A percentile compares a stretch with the other conserved stretches of the same genome.
Conservation (phyloP, 2,329 filamentous ascomycete species). For the Hypoxylon sp. region DNA sequence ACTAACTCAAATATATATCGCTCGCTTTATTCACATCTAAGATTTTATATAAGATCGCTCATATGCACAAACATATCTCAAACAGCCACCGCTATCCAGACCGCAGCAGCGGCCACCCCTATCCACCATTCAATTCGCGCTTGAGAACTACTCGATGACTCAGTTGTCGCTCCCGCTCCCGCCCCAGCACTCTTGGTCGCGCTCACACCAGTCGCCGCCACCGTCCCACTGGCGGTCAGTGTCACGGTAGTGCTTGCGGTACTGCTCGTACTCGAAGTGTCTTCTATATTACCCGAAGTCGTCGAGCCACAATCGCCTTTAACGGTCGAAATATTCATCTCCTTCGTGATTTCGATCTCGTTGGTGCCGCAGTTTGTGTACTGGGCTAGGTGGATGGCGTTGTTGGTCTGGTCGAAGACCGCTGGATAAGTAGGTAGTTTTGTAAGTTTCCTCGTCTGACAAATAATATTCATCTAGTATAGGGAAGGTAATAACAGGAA, state of each 20-base stretch:
- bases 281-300: too few relatives aligned
- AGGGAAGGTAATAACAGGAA: not conserved
- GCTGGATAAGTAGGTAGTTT: constrained; percentile 45
- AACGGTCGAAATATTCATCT: constrained; percentile 42
- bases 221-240: not conserved
- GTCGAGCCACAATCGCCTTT: constrained; percentile 41
- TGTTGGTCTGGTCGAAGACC: constrained; percentile 61
- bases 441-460: constrained; percentile 13
- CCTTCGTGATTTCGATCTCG: constrained; percentile 51
- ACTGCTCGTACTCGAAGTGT: constrained; percentile 1
- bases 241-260: not conserved
- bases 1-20: not conserved
- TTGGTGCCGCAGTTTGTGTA: constrained; percentile 60
- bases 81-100: constrained; percentile 8
- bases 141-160: constrained; percentile 9
- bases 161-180: not conserved
- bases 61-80: constrained; percentile 1
- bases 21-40: constrained; percentile 6
- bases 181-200: constrained; percentile 4
- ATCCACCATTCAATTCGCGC: constrained; percentile 8
- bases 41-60: not conserved
- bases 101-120: not conserved
- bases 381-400: constrained; percentile 59
- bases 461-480: too few relatives aligned
- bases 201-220: not conserved